Evolutionary conservation across 257 asterid genomes (phyloP), one percentile per base, ranked within the genome.

Genomic region (Penstemon davidsonii): DNA sequence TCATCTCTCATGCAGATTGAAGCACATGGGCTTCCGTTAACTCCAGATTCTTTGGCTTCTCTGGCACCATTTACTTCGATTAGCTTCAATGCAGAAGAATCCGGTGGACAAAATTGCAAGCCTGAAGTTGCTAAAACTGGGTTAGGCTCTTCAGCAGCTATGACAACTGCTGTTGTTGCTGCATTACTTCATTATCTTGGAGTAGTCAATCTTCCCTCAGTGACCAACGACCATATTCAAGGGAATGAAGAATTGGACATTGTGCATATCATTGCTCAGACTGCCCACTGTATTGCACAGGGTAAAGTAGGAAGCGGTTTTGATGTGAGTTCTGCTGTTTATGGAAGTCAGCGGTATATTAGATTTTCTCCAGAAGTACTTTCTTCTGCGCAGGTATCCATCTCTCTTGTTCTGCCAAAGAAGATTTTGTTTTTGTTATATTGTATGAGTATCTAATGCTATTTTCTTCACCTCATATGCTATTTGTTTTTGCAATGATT

Each of bases 61-160:
- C 96, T 94, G 76, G 91, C 93, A 56, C 95, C 97, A 73, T 94
- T 94, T 81, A 59, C 95, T 67, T 88, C 96, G 41, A 88, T 91
- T 70, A 85, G 96, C 60, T 81, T 91, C 69, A 94, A 88, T 73
- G 83, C 87, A 8, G 97, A 94, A 71, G 95, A 84, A 67, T 77
- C 92, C 38, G 76, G 73, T 82, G 91, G 85, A 36, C 86, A 76
- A 58, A 86, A 76, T 68, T 66, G 82, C 84, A 89, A 86, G 77
- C 99, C 99, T 59, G 99, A 94, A 84, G 99, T 91, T 79, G 97
- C 99, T 69, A 94, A 94, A 84, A 94, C 99, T 66, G 99, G 99
- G 49, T 75, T 94, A 87, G 99, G 99, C 69, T 94, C 99, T 10
- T 94, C 99, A 33, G 99, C 99, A 53, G 99, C 99, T 54, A 94